Percentiles rank a stretch among this genome's conserved stretches.
Evolutionary conservation across 768 basidiomycete species (phyloP).

Genomic region (Cyclocybe aegerita): DNA sequence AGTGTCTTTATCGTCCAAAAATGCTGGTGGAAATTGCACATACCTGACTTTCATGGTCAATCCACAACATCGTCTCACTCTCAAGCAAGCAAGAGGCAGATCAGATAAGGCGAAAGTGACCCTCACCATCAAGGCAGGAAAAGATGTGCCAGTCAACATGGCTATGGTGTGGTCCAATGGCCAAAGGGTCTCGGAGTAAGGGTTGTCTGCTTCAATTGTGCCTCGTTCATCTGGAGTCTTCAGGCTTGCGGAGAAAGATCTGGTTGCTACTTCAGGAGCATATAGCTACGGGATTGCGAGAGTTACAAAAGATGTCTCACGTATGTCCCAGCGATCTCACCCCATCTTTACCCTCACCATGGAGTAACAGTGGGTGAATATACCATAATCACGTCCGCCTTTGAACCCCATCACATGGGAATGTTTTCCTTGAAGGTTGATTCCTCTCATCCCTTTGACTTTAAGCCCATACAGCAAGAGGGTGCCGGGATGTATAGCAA

Average conservation of each 20-base stretch:
- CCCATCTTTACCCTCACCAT: neutral
- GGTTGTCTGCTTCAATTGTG: neutral
- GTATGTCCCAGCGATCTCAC: slow-evolving; percentile 36
- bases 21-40: slow-evolving; percentile 82
- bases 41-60: slow-evolving; percentile 85
- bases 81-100: slow-evolving; percentile 6
- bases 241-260: slow-evolving; percentile 64
- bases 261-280: slow-evolving; percentile 72
- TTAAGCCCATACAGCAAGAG: slow-evolving; percentile 74
- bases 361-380: slow-evolving; percentile 68
- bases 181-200: slow-evolving; percentile 70
- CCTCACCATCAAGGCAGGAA: slow-evolving; percentile 53
- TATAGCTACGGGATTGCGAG: slow-evolving; percentile 80
- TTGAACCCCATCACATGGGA: slow-evolving; percentile 71
- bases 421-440: slow-evolving; percentile 65
- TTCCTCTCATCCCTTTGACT: slow-evolving; percentile 57
- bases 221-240: neutral
- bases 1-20: slow-evolving; percentile 63
- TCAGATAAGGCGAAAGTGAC: slow-evolving; percentile 34
- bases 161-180: slow-evolving; percentile 76
- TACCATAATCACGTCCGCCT: slow-evolving; percentile 82
- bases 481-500: slow-evolving; percentile 90
- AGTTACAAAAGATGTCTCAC: slow-evolving; percentile 45
- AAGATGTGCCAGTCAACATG: slow-evolving; percentile 72
- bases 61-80: slow-evolving; percentile 77